These are phyloP conservation scores for Endogone sp. DNA, from an alignment of 192 early-diverging fungal species.

Conservation along the genomic window DNA sequence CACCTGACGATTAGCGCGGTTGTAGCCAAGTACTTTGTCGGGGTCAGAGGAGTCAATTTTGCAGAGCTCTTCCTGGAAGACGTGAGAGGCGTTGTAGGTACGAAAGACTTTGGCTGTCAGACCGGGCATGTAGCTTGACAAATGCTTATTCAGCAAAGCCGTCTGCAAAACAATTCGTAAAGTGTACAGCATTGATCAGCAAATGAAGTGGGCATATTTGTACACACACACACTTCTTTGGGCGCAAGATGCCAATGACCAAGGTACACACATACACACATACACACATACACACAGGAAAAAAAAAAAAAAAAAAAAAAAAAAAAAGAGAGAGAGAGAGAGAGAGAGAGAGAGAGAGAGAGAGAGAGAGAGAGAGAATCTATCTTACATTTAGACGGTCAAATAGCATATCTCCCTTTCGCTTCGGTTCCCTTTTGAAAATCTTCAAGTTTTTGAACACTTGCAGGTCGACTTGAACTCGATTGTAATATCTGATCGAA, in stretches of 20 bases:
- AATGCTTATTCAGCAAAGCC: constrained; percentile 79
- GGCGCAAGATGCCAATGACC: neutral
- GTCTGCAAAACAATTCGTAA: constrained; percentile 43
- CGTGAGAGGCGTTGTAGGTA: constrained; percentile 95
- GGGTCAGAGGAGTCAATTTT: constrained; percentile 62
- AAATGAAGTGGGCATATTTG: too few species aligned
- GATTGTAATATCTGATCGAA: constrained; percentile 90
- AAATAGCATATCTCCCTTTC: constrained; percentile 78
- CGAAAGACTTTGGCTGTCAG: constrained; percentile 98
- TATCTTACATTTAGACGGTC: constrained; percentile 83
- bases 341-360: too few species aligned
- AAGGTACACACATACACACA: constrained; percentile 5
- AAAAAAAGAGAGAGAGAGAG: too few species aligned
- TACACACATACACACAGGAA: too few species aligned
- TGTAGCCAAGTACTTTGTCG: constrained; percentile 88
- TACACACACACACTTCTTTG: neutral
- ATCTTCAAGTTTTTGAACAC: constrained; percentile 92
- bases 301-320: too few species aligned
- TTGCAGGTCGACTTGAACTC: constrained; percentile 78
- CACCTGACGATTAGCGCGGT: constrained; percentile 93
- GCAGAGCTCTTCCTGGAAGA: constrained; percentile 86
- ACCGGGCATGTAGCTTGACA: constrained; percentile 83
- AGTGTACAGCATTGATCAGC: neutral
- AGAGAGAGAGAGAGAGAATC: too few species aligned
- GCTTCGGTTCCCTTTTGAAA: constrained; percentile 81